Evolutionary conservation across 352 stramenopile genomes (phyloP).

Genomic region (Phytopythium chamaehyphon): DNA sequence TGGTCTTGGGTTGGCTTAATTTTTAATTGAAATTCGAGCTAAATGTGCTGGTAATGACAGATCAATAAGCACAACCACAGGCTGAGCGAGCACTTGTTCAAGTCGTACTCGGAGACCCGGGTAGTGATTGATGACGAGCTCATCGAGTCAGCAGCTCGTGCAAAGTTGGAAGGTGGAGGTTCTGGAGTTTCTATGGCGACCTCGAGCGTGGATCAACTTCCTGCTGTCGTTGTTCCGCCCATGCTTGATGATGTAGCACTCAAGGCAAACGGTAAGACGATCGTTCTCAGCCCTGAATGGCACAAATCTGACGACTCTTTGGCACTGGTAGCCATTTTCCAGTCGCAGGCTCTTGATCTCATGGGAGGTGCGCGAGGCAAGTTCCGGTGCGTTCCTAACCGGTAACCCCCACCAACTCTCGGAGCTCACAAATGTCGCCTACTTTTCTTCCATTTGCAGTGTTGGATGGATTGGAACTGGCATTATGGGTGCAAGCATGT

Average conservation of each 20-base stretch:
- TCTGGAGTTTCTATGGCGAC: slow-evolving; percentile 12
- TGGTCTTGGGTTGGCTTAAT: background rate
- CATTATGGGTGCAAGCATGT: slow-evolving; percentile 91
- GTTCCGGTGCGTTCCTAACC: slow-evolving; percentile 33
- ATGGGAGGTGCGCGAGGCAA: slow-evolving; percentile 55
- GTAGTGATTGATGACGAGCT: slow-evolving; percentile 84
- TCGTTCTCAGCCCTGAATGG: background rate
- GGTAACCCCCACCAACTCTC: too few relatives aligned
- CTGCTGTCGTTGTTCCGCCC: slow-evolving; percentile 12
- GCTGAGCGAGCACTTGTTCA: slow-evolving; percentile 83
- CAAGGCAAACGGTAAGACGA: slow-evolving; percentile 40
- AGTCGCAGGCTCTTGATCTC: slow-evolving; percentile 51
- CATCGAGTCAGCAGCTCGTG: slow-evolving; percentile 33
- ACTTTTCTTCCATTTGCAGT: slow-evolving; percentile 17
- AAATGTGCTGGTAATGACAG: slow-evolving; percentile 11
- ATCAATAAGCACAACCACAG: slow-evolving; percentile 86
- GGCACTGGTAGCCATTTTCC: slow-evolving; percentile 39
- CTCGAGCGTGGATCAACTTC: slow-evolving; percentile 25
- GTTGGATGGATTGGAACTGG: slow-evolving; percentile 85
- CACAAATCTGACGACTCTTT: background rate
- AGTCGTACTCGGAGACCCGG: slow-evolving; percentile 83
- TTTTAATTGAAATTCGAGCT: background rate
- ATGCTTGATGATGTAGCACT: slow-evolving; percentile 54
- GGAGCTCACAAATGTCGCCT: too few relatives aligned
- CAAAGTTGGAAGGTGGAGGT: slow-evolving; percentile 43